Evolutionary conservation across 768 basidiomycete genomes (phyloP), one percentile per base, ranked within the genome.

Genomic region (Boletus sp.): DNA sequence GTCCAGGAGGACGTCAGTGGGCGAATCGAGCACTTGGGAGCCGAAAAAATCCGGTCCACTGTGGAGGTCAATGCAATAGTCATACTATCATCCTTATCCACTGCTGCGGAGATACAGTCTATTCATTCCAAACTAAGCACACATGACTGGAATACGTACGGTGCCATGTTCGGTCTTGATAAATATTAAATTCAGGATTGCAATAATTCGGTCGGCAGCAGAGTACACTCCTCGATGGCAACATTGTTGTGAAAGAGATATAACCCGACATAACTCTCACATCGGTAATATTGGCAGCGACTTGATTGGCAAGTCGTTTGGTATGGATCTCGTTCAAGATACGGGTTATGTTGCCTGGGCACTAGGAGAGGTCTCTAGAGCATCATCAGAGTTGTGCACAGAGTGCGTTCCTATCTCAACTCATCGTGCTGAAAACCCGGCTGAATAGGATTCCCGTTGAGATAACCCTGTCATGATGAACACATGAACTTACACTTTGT

Each of bases 1-100:
- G 62, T 97, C 96, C 37, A 98, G 70, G 46, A 96, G 82, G 29
- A 97, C 78, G 0, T 93, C 93, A 0, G 93, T 95, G 46, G 82
- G 78, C 0, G 87, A 80, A 70, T 94, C 92, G 61, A 93, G 76
- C 1, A 96, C 89, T 52, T 79, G 82, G 6, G 90, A 93, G 19
- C 93, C 94, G 13, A 11, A 69, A 95, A 97, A 11, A 95, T 75
- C 0, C 88, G 71, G 67, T 96, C 96, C 41, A 97, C 85, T 0
- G 93, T 95, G 4, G 89, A 85, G 1, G 93, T 95, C 30, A 97
- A 64, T 7, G 87, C 70, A 3, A 93, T 90, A 0, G 87, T 91
- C 79, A 94, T 90, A n/a, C n/a, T n/a, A 21, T 91, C 91, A 66
- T 87, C 76, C 58, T 79, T 76, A 69, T 98, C 93, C 6, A 94